These are phyloP conservation scores for Astrothelium macrocarpum DNA, from an alignment of 495 filamentous ascomycete genomes.

Conservation along the genomic window DNA sequence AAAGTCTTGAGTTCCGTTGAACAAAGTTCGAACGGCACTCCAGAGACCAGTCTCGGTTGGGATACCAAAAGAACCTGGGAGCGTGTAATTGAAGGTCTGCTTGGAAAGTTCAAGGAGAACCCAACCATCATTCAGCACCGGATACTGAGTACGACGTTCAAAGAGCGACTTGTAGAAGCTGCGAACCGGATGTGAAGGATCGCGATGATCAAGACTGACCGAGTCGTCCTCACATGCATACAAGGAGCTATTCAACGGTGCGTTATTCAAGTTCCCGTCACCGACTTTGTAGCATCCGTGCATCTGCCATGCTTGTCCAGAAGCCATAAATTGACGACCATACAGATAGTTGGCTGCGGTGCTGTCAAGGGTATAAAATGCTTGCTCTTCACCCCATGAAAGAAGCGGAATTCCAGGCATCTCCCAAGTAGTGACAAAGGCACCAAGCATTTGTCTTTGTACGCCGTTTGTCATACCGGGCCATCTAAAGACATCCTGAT, in stretches of 20 bases:
- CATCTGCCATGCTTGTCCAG: conserved; percentile 56
- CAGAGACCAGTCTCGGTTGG: conserved; percentile 59
- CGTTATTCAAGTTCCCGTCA: conserved; percentile 47
- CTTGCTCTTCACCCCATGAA: conserved; percentile 64
- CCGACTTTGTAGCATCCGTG: conserved; percentile 58
- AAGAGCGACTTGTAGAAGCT: conserved; percentile 63
- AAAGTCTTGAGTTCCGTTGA: conserved; percentile 44
- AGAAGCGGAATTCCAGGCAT: conserved; percentile 59
- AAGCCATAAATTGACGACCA: conserved; percentile 58
- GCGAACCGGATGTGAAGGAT: conserved; percentile 56
- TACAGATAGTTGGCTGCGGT: conserved; percentile 62
- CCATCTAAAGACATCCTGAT: conserved; percentile 72
- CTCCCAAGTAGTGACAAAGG: conserved; percentile 55
- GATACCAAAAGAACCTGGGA: conserved; percentile 44
- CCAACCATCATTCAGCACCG: conserved; percentile 57
- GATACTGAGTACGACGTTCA: conserved; percentile 48
- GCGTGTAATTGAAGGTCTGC: conserved; percentile 42
- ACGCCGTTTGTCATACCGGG: conserved; percentile 54
- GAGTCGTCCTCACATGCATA: conserved; percentile 50
- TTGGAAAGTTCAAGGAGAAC: conserved; percentile 51
- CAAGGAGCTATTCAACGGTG: conserved; percentile 47
- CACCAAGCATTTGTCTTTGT: conserved; percentile 50
- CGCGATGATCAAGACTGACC: conserved; percentile 56
- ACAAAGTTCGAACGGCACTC: conserved; percentile 49
- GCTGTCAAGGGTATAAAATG: conserved; percentile 56